These are phyloP conservation scores for Penicillium dipodomyicola DNA, from an alignment of 495 filamentous ascomycete species.

Conservation along the genomic window DNA sequence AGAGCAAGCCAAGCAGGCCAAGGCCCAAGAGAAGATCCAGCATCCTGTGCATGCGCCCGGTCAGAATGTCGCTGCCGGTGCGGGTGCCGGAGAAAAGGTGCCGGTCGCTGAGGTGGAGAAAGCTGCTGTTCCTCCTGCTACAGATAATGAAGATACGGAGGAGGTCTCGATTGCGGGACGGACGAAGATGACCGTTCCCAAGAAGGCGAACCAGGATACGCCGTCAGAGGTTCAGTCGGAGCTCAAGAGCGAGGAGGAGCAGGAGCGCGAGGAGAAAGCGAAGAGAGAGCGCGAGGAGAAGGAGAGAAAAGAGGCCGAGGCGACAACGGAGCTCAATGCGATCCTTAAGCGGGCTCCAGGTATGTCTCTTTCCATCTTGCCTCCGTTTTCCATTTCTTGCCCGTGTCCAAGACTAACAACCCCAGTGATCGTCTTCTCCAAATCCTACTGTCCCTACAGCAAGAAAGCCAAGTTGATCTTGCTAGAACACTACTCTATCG, in stretches of 20 bases:
- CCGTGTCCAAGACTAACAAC: slow-evolving; percentile 18
- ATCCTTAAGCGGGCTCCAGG: slow-evolving; percentile 81
- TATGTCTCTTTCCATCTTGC: slow-evolving; percentile 42
- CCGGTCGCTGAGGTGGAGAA: slow-evolving; percentile 53
- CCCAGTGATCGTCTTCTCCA: slow-evolving; percentile 90
- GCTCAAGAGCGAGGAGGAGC: slow-evolving; percentile 20
- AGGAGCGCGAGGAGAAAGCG: slow-evolving; percentile 20
- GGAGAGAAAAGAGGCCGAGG: slow-evolving; percentile 29
- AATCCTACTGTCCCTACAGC: slow-evolving; percentile 86
- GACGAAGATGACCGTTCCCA: slow-evolving; percentile 56
- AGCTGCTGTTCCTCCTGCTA: slow-evolving; percentile 42
- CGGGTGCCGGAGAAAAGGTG: slow-evolving; percentile 9
- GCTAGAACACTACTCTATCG: slow-evolving; percentile 75
- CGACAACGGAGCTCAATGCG: slow-evolving; percentile 60
- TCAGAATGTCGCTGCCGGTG: slow-evolving; percentile 33
- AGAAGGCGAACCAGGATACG: slow-evolving; percentile 32
- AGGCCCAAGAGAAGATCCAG: slow-evolving; percentile 28
- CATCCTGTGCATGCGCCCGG: slow-evolving; percentile 36
- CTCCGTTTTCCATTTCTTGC: slow-evolving; percentile 2
- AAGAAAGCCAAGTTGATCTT: slow-evolving; percentile 78
- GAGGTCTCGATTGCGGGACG: slow-evolving; percentile 63
- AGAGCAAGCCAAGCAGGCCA: slow-evolving; percentile 32
- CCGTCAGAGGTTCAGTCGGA: background rate
- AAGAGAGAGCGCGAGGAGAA: slow-evolving; percentile 20
- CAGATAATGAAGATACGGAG: slow-evolving; percentile 33